phyloP scores from a whole-genome alignment of 2,329 filamentous ascomycete genomes.

The Hypoxylon sp. region DNA sequence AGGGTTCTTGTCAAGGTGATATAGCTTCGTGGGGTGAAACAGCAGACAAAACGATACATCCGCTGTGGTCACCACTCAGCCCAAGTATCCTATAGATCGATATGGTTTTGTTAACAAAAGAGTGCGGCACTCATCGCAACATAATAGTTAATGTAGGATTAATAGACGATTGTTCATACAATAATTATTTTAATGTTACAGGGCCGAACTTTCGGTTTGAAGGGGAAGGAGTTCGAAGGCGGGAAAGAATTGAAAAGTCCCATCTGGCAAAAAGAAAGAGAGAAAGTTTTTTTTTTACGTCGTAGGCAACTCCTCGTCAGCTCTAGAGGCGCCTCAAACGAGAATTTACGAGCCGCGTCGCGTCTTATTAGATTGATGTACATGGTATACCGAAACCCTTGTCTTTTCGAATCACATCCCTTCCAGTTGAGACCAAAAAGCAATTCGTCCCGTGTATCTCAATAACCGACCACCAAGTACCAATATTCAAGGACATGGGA shows the following conservation, averaged over 20 bases:
- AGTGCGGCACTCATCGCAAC: background rate
- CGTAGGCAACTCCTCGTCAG: background rate
- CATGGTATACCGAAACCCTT: slow-evolving; percentile 14
- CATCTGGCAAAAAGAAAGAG: background rate
- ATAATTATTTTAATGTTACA: background rate
- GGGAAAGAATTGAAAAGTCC: background rate
- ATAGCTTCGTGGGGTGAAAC: background rate
- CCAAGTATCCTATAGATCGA: background rate
- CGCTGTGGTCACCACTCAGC: background rate
- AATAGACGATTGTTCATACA: background rate
- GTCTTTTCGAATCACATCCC: slow-evolving; percentile 3
- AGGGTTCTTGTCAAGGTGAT: background rate
- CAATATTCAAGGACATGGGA: slow-evolving; percentile 9
- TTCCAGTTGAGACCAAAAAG: slow-evolving; percentile 17
- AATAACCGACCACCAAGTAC: background rate
- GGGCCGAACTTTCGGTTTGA: background rate
- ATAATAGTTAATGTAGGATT: background rate
- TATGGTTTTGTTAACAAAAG: background rate
- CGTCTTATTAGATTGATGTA: slow-evolving; percentile 5
- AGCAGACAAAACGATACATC: background rate
- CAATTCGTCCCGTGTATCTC: slow-evolving; percentile 3
- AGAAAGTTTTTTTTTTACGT: background rate
- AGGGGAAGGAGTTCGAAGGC: background rate
- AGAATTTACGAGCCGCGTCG: background rate
- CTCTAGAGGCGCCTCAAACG: background rate